Percentiles rank a stretch among this genome's conserved stretches.
These are phyloP conservation scores for Triadica sebifera DNA, from an alignment of 345 rosid genomes.

Conservation along the genomic window DNA sequence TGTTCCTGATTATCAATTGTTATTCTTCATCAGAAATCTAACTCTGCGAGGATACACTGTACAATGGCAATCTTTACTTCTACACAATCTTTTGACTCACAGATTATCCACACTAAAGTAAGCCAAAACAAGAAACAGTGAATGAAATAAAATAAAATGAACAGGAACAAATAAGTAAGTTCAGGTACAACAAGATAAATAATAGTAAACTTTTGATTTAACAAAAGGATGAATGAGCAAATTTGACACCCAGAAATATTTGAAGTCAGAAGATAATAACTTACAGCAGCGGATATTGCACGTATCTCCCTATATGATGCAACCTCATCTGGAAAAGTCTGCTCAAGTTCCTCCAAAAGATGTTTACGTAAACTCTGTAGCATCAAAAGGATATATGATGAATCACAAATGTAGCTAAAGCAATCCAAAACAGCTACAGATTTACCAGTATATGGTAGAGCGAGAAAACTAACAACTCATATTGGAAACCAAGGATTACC, in stretches of 20 bases:
- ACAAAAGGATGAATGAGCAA: too few species aligned
- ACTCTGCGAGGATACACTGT: neutral
- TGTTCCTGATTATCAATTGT: too few species aligned
- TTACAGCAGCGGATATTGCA: conserved; percentile 85
- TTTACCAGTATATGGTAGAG: neutral
- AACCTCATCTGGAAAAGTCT: conserved; percentile 91
- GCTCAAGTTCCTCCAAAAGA: conserved; percentile 84
- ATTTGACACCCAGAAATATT: neutral
- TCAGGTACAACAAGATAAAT: neutral
- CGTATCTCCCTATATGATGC: conserved; percentile 83
- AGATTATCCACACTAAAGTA: neutral
- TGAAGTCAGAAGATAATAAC: conserved; percentile 24
- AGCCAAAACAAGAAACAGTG: neutral
- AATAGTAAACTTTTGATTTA: too few species aligned
- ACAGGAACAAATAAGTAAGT: neutral
- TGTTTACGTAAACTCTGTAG: conserved; percentile 67
- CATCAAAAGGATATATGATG: neutral
- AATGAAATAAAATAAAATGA: neutral
- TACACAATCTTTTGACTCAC: neutral
- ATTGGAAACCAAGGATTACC: conserved; percentile 36
- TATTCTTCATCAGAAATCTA: neutral
- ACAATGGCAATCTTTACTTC: neutral
- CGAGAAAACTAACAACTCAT: neutral
- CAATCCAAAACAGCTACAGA: conserved; percentile 4
- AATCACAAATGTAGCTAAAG: conserved; percentile 7